Evolutionary conservation across 1,284 basidiomycete species (phyloP).

Genomic region (Singerocomus inundabilis): DNA sequence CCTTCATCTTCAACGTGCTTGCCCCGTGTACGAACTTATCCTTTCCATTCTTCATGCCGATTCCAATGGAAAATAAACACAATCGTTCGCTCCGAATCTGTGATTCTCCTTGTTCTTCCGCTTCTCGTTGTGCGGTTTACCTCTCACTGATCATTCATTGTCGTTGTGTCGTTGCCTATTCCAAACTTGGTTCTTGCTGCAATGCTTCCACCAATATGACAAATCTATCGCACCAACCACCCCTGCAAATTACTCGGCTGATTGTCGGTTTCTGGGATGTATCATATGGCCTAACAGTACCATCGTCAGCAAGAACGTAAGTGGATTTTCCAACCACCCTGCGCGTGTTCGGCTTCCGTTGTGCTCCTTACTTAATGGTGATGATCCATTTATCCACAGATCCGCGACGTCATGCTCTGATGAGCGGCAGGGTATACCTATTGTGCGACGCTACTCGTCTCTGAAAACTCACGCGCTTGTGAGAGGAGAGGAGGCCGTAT

Average conservation of each 20-base stretch:
- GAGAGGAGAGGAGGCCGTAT: not conserved
- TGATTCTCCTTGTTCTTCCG: slow-evolving; percentile 6
- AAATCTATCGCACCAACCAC: slow-evolving; percentile 2
- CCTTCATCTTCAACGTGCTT: slow-evolving; percentile 14
- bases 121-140: slow-evolving; percentile 15
- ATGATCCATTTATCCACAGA: slow-evolving; percentile 33
- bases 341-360: slow-evolving; percentile 1
- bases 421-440: not conserved
- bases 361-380: not conserved
- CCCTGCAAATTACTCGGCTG: slow-evolving; percentile 1
- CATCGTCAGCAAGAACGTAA: slow-evolving; percentile 68
- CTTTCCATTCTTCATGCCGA: slow-evolving; percentile 19
- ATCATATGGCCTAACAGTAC: slow-evolving; percentile 39
- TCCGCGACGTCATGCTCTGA: slow-evolving; percentile 55
- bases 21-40: slow-evolving; percentile 22
- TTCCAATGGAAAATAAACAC: slow-evolving; percentile 20
- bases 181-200: slow-evolving; percentile 18
- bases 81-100: slow-evolving; percentile 8
- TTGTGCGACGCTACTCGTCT: not conserved
- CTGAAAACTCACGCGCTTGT: not conserved
- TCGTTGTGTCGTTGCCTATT: slow-evolving; percentile 17
- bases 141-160: slow-evolving; percentile 22
- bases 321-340: slow-evolving; percentile 32
- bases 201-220: slow-evolving; percentile 7
- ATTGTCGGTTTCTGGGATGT: not conserved